These are phyloP conservation scores for Prunella vulgaris DNA, from an alignment of 257 asterid species.

Conservation along the genomic window DNA sequence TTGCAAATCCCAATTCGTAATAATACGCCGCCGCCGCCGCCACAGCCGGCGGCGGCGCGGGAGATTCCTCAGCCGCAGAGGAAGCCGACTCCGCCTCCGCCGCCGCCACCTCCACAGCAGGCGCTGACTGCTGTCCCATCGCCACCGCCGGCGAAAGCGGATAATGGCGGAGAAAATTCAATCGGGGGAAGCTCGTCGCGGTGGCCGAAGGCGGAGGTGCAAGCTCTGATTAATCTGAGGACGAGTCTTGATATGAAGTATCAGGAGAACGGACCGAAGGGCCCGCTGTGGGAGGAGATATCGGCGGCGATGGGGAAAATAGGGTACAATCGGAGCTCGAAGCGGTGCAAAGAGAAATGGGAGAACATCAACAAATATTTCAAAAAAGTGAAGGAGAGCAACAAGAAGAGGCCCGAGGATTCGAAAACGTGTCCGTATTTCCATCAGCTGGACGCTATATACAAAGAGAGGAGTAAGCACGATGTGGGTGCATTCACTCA, in stretches of 20 bases:
- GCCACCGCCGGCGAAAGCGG: constrained; percentile 5
- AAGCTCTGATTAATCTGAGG: constrained; percentile 60
- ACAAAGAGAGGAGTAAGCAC: constrained; percentile 49
- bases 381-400: constrained; percentile 90
- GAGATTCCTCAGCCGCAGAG: constrained; percentile 14
- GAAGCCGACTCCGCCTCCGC: not conserved
- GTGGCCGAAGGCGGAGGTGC: constrained; percentile 87
- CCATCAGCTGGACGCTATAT: constrained; percentile 71
- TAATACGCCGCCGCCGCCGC: not conserved
- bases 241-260: constrained; percentile 65
- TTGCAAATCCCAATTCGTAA: constrained; percentile 27
- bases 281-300: constrained; percentile 90
- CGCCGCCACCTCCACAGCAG: not conserved
- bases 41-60: not conserved
- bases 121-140: not conserved
- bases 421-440: constrained; percentile 93
- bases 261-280: constrained; percentile 83
- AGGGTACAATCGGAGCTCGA: constrained; percentile 73
- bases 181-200: constrained; percentile 55
- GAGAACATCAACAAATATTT: constrained; percentile 91
- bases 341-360: constrained; percentile 96
- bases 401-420: constrained; percentile 69
- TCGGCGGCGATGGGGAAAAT: constrained; percentile 59
- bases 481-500: constrained; percentile 14
- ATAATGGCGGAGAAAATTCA: constrained; percentile 35